Evolutionary conservation across 106 monocot genomes (phyloP).

Genomic region (Allium cepa): DNA sequence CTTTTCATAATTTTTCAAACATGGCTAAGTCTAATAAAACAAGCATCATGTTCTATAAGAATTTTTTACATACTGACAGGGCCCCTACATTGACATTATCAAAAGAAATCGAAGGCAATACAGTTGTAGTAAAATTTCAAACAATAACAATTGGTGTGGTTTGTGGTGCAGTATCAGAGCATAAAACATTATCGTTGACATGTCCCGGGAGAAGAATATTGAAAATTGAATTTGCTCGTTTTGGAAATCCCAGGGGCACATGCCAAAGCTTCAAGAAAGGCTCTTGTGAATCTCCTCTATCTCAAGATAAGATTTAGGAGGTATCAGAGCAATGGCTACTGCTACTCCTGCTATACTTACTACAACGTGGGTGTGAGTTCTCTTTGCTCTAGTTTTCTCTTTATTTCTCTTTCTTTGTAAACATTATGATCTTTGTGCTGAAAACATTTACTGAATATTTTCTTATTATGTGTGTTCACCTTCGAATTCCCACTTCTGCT

Average conservation of each 20-base stretch:
- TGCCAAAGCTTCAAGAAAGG: conserved; percentile 31
- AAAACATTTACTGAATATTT: conserved; percentile 3
- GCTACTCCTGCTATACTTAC: conserved; percentile 72
- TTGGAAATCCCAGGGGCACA: conserved; percentile 16
- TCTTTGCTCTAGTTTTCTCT: conserved; percentile 54
- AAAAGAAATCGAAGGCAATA: conserved; percentile 49
- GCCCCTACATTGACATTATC: conserved; percentile 34
- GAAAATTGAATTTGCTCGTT: conserved; percentile 26
- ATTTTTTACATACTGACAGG: conserved; percentile 17
- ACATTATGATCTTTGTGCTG: conserved; percentile 17
- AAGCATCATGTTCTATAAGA: conserved; percentile 40
- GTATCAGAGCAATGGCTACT: conserved; percentile 31
- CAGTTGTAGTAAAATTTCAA: conserved; percentile 18
- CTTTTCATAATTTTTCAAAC: no score
- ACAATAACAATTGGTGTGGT: conserved; percentile 17
- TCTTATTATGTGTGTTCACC: no score
- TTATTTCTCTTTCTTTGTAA: conserved; percentile 28
- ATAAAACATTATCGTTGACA: conserved; percentile 14
- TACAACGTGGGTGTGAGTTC: conserved; percentile 58
- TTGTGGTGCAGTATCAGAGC: conserved; percentile 18
- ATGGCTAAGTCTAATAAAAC: no score
- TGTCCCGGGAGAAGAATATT: conserved; percentile 21
- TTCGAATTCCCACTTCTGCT: no score
- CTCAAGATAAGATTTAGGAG: conserved; percentile 15
- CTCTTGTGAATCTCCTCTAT: conserved; percentile 12